These are phyloP conservation scores for Candida tetrigidarum DNA, from an alignment of 1,139 yeast species.

Conservation along the genomic window DNA sequence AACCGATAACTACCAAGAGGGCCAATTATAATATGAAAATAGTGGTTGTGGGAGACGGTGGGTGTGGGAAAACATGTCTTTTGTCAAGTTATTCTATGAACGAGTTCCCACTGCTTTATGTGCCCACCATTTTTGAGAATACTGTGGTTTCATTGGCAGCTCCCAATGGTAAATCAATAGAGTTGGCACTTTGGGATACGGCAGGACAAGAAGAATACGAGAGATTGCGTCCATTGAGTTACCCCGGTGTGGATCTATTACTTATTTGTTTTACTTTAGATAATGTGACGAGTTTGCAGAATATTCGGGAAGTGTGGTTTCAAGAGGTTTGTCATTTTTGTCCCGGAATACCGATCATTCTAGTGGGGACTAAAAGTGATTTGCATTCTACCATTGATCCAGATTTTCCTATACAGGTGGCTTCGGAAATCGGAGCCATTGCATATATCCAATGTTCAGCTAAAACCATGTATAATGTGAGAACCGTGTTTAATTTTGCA, in stretches of 20 bases:
- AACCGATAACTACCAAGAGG: slow-evolving; percentile 33
- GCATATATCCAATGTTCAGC: slow-evolving; percentile 86
- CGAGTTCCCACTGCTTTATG: slow-evolving; percentile 73
- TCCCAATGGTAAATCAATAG: slow-evolving; percentile 57
- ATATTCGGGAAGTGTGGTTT: slow-evolving; percentile 81
- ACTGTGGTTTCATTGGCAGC: slow-evolving; percentile 68
- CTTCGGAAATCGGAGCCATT: slow-evolving; percentile 70
- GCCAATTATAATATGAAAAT: slow-evolving; percentile 57
- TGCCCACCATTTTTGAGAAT: slow-evolving; percentile 92
- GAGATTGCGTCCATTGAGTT: slow-evolving; percentile 78
- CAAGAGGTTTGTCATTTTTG: slow-evolving; percentile 88
- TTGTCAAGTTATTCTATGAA: slow-evolving; percentile 83
- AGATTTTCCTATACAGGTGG: slow-evolving; percentile 57
- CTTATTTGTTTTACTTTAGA: slow-evolving; percentile 79
- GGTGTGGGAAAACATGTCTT: slow-evolving; percentile 91
- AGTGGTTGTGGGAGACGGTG: slow-evolving; percentile 94
- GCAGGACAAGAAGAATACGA: slow-evolving; percentile 96
- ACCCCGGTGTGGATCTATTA: slow-evolving; percentile 79
- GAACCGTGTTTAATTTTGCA: slow-evolving; percentile 66
- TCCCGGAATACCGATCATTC: slow-evolving; percentile 73
- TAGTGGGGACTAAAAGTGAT: slow-evolving; percentile 84
- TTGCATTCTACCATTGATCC: slow-evolving; percentile 48
- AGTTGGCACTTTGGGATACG: slow-evolving; percentile 88
- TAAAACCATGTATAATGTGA: slow-evolving; percentile 66
- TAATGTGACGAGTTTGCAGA: slow-evolving; percentile 63